These are phyloP conservation scores for Fusarium buharicum DNA, from an alignment of 2,329 filamentous ascomycete genomes.

Conservation along the genomic window DNA sequence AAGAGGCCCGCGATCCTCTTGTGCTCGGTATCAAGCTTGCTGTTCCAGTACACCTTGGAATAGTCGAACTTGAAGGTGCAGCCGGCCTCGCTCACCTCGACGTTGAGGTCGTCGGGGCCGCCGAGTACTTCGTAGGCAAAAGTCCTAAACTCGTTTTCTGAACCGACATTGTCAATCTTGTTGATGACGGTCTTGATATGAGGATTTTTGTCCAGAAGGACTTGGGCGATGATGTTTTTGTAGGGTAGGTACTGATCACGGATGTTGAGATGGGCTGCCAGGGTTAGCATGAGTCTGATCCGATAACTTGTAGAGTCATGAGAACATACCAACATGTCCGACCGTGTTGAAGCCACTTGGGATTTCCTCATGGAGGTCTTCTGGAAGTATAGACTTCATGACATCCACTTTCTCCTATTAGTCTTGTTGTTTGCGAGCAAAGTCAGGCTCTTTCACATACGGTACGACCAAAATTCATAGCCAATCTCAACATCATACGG, in stretches of 20 bases:
- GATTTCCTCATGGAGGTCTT: slow-evolving; percentile 81
- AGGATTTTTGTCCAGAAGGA: slow-evolving; percentile 90
- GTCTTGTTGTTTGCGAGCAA: neutral
- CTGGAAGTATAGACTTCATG: slow-evolving; percentile 81
- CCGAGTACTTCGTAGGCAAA: slow-evolving; percentile 92
- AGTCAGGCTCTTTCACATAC: slow-evolving; percentile 56
- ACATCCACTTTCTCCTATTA: slow-evolving; percentile 73
- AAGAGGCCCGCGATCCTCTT: slow-evolving; percentile 81
- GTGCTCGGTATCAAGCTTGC: slow-evolving; percentile 88
- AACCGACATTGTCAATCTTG: slow-evolving; percentile 89
- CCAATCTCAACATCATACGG: slow-evolving; percentile 80
- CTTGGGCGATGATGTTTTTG: slow-evolving; percentile 84
- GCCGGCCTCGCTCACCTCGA: slow-evolving; percentile 81
- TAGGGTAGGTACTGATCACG: slow-evolving; percentile 84
- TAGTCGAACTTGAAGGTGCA: slow-evolving; percentile 96
- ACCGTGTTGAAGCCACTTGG: slow-evolving; percentile 88
- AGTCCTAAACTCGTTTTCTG: slow-evolving; percentile 86
- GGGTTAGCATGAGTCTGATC: slow-evolving; percentile 12
- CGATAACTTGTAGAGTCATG: neutral
- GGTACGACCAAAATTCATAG: slow-evolving; percentile 88
- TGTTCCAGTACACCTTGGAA: slow-evolving; percentile 98
- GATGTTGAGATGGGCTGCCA: slow-evolving; percentile 86
- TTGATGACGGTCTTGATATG: slow-evolving; percentile 90
- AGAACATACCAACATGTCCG: slow-evolving; percentile 78
- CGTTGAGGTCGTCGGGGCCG: slow-evolving; percentile 83